phyloP scores from a whole-genome alignment of 2,329 filamentous ascomycete species.

The Neurospora crassa region DNA sequence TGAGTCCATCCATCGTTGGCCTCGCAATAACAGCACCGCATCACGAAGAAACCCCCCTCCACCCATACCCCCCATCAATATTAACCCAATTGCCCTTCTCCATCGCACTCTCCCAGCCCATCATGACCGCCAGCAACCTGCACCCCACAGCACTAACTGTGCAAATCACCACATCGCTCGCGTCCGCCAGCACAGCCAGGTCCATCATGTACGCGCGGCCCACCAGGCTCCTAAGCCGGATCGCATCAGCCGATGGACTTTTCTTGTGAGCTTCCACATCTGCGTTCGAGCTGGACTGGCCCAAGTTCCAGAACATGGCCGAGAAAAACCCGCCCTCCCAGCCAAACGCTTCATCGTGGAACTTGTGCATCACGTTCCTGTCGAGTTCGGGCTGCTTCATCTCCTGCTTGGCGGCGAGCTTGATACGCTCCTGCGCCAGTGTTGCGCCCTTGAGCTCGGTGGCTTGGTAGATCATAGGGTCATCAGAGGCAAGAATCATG shows the following conservation, averaged over 20 bases:
- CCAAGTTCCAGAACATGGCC: conserved; percentile 73
- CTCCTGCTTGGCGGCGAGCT: conserved; percentile 56
- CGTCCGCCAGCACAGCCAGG: conserved; percentile 59
- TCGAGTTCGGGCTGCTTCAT: conserved; percentile 29
- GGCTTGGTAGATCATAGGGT: conserved; percentile 62
- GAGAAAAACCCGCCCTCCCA: conserved; percentile 87
- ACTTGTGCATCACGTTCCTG: conserved; percentile 47
- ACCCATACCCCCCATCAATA: conserved; percentile 62
- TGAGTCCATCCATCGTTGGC: not conserved
- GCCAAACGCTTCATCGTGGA: conserved; percentile 66
- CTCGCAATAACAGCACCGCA: not conserved
- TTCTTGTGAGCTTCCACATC: conserved; percentile 19
- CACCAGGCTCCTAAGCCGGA: conserved; percentile 62
- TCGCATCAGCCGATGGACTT: conserved; percentile 41
- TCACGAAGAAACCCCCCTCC: conserved; percentile 35
- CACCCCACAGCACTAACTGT: conserved; percentile 66
- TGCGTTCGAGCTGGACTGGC: conserved; percentile 32
- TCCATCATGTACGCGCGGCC: conserved; percentile 78
- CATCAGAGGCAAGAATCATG: conserved; percentile 66
- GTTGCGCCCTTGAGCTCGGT: conserved; percentile 47
- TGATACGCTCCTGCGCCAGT: conserved; percentile 67
- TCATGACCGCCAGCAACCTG: conserved; percentile 70
- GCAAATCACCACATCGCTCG: conserved; percentile 64
- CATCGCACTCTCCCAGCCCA: conserved; percentile 69
- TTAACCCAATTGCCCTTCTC: conserved; percentile 59